phyloP scores from a whole-genome alignment of 2,329 filamentous ascomycete genomes.

The Penicillium nordicum region DNA sequence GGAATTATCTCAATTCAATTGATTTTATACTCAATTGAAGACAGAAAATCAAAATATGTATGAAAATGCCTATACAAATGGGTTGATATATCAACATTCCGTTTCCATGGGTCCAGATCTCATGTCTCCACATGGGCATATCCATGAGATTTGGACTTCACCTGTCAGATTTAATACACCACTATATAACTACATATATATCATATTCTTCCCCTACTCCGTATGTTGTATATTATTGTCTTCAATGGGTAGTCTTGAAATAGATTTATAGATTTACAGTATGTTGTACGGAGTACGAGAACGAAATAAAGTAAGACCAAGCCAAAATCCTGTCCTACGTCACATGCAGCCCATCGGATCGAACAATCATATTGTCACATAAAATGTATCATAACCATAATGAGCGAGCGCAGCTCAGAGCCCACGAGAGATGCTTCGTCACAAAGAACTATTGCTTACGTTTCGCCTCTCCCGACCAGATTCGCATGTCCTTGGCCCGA shows the following conservation, averaged over 20 bases:
- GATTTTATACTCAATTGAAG: too few species aligned
- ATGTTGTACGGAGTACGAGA: background rate
- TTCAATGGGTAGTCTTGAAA: background rate
- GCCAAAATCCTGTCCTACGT: background rate
- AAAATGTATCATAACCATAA: slow-evolving; percentile 1
- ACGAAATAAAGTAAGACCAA: background rate
- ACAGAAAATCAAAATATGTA: too few species aligned
- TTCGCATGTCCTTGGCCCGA: slow-evolving; percentile 64
- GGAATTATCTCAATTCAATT: background rate
- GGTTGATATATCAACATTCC: background rate
- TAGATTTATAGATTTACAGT: background rate
- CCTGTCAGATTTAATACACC: background rate
- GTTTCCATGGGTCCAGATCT: background rate
- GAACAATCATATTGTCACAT: background rate
- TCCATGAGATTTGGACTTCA: background rate
- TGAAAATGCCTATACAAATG: background rate
- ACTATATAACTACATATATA: background rate
- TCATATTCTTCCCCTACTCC: background rate
- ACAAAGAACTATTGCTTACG: slow-evolving; percentile 33
- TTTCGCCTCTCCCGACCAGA: slow-evolving; percentile 66
- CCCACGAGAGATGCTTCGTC: background rate
- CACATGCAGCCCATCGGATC: background rate
- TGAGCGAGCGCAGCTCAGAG: slow-evolving; percentile 30
- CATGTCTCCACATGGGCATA: background rate
- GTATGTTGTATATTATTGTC: background rate